A percentile compares a stretch with the other conserved stretches of the same genome.
These are phyloP conservation scores for Rhizopus sp. DNA, from an alignment of 371 early-diverging fungal genomes.

Conservation along the genomic window DNA sequence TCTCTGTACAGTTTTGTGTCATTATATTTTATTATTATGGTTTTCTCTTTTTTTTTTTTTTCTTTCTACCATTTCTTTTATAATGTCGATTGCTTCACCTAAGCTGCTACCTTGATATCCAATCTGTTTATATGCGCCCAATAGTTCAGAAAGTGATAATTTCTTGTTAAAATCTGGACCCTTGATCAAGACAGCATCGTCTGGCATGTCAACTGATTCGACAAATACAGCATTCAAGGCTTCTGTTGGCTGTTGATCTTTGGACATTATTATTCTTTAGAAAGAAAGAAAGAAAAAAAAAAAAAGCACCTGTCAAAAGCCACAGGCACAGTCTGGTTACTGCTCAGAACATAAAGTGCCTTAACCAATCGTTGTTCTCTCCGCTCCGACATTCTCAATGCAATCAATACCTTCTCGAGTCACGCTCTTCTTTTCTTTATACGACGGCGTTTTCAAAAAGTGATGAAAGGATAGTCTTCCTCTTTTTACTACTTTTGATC, in stretches of 20 bases:
- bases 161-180: slow-evolving; percentile 92
- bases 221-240: slow-evolving; percentile 72
- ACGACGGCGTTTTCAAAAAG: too few species aligned
- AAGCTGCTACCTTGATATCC: slow-evolving; percentile 94
- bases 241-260: slow-evolving; percentile 19
- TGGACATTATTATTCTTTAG: slow-evolving; percentile 4
- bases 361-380: too few species aligned
- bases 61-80: slow-evolving; percentile 83
- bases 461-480: too few species aligned
- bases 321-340: too few species aligned
- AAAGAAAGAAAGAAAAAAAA: too few species aligned
- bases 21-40: not conserved
- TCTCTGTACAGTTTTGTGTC: slow-evolving; percentile 43
- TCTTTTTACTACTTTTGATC: too few species aligned
- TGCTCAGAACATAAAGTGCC: too few species aligned
- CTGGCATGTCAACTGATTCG: slow-evolving; percentile 69
- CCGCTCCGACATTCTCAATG: too few species aligned
- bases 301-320: too few species aligned
- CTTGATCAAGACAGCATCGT: slow-evolving; percentile 63
- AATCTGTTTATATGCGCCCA: slow-evolving; percentile 73
- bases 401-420: too few species aligned
- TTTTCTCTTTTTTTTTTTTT: not conserved
- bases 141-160: slow-evolving; percentile 60
- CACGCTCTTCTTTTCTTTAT: too few species aligned
- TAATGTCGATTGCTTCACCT: slow-evolving; percentile 85